Base-by-base conservation (phyloP, 257 asterid genomes). In the Solanum ossicruentum region DNA sequence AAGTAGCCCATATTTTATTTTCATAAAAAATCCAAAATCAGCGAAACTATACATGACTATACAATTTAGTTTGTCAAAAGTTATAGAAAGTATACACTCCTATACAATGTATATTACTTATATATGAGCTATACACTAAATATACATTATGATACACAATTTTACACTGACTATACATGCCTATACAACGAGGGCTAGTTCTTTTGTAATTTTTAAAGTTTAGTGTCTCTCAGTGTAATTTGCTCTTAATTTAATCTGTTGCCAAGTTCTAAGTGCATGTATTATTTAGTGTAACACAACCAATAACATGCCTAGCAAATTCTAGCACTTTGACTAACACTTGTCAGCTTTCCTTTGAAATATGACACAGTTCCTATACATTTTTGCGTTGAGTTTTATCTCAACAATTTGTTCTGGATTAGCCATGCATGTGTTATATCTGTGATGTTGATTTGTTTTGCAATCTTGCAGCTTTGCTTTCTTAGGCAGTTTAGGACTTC, bases 401-500 rank as follows among this genome's bases (percentile, higher is more conserved):
- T 72, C 56, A 45, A 12, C 36, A 72, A n/a, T 45, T 23, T 72
- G 81, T 45, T 72, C 45, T 70, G 51, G 54, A 70, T 36, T 36
- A 36, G 49, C 51, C 43, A n/a, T 69, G 5, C 20, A n/a, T n/a
- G 81, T 52, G 21, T 43, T 41, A 71, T 5, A 71, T 71, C 28
- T 9, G 5, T 16, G 81, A 84, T 61, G 39, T 55, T 61, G 39
- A 36, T 72, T 47, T 56, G 10, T 52, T 41, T 65, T 26, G 32
- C 87, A 66, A 21, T 73, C 10, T 83, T 88, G 88, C 95, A 95
- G 99, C 97, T 95, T 85, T 94, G 99, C 97, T 95, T 95, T 89
- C 90, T 95, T 20, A 88, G 90, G 61, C 99, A 95, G 84, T 95
- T 95, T 85, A 94, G 94, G 87, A 88, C 90, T 85, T 89, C 99